phyloP scores from a whole-genome alignment of 306 rosid genomes.

The Ceratonia siliqua region DNA sequence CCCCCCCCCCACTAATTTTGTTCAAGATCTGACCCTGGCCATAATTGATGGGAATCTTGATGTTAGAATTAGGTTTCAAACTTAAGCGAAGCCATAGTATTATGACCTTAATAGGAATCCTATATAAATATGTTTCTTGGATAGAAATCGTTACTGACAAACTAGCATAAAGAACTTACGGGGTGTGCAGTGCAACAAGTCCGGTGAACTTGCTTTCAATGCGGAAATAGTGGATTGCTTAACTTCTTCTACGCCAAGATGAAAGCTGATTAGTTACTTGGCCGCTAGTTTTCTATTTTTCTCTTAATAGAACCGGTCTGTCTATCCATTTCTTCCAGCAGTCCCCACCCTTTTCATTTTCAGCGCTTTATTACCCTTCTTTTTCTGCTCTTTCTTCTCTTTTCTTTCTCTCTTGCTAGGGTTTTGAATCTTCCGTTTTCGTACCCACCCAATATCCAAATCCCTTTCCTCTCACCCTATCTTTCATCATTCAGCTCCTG shows the following conservation, averaged over 20 bases:
- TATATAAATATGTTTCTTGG: background rate
- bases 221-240: slow-evolving; percentile 79
- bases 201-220: slow-evolving; percentile 81
- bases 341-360: slow-evolving; percentile 26
- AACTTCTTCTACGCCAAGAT: slow-evolving; percentile 37
- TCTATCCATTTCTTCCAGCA: slow-evolving; percentile 34
- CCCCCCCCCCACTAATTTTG: no score
- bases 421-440: slow-evolving; percentile 46
- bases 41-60: slow-evolving; percentile 20
- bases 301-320: slow-evolving; percentile 41
- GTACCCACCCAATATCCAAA: slow-evolving; percentile 9
- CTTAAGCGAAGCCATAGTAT: background rate
- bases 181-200: slow-evolving; percentile 37
- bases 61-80: background rate
- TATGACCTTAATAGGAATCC: background rate
- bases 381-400: slow-evolving; percentile 9
- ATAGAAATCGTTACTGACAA: background rate
- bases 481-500: background rate
- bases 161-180: slow-evolving; percentile 48
- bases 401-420: slow-evolving; percentile 44
- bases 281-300: background rate
- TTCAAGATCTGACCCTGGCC: slow-evolving; percentile 37
- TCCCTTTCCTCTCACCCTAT: background rate
- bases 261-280: background rate
- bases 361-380: slow-evolving; percentile 37